Percentiles rank a stretch among this genome's conserved stretches.
These are phyloP conservation scores for Didymellaceae sp. DNA, from an alignment of 2,329 filamentous ascomycete genomes.

Conservation along the genomic window DNA sequence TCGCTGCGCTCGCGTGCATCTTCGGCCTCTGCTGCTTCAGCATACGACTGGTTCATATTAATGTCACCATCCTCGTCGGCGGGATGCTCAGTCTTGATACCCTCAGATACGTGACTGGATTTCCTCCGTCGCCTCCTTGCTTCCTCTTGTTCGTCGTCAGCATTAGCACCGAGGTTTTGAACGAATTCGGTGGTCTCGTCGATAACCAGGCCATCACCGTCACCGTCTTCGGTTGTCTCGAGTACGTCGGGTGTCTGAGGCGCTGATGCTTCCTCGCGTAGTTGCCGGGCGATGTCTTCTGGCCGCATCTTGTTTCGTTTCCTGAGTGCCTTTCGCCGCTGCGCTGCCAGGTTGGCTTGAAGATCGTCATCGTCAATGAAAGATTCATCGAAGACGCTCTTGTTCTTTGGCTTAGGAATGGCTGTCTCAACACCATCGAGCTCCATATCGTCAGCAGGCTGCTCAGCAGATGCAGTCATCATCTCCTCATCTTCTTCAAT, in stretches of 20 bases:
- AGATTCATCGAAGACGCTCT: conserved; percentile 69
- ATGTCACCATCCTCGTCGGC: conserved; percentile 60
- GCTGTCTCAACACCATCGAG: conserved; percentile 62
- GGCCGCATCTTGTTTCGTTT: conserved; percentile 88
- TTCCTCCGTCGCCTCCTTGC: conserved; percentile 59
- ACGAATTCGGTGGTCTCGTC: conserved; percentile 97
- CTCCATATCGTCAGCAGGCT: conserved; percentile 67
- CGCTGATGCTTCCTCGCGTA: conserved; percentile 67
- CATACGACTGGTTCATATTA: conserved; percentile 61
- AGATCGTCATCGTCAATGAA: conserved; percentile 93
- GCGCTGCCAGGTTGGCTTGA: conserved; percentile 82
- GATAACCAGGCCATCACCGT: conserved; percentile 79
- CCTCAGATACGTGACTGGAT: conserved; percentile 37
- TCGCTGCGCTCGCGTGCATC: conserved; percentile 44
- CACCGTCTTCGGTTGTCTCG: conserved; percentile 65
- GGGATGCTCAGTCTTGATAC: conserved; percentile 33
- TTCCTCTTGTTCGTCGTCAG: conserved; percentile 31
- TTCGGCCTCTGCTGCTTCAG: conserved; percentile 59
- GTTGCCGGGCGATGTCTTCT: conserved; percentile 83
- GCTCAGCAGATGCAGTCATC: conserved; percentile 49
- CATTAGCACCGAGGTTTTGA: conserved; percentile 71
- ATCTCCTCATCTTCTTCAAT: conserved; percentile 66
- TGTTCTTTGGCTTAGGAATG: conserved; percentile 60
- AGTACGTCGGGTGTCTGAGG: conserved; percentile 55
- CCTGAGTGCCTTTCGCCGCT: conserved; percentile 83